These are phyloP conservation scores for Vickermania spadyakhi DNA, from an alignment of 208 protist genomes.

Conservation along the genomic window DNA sequence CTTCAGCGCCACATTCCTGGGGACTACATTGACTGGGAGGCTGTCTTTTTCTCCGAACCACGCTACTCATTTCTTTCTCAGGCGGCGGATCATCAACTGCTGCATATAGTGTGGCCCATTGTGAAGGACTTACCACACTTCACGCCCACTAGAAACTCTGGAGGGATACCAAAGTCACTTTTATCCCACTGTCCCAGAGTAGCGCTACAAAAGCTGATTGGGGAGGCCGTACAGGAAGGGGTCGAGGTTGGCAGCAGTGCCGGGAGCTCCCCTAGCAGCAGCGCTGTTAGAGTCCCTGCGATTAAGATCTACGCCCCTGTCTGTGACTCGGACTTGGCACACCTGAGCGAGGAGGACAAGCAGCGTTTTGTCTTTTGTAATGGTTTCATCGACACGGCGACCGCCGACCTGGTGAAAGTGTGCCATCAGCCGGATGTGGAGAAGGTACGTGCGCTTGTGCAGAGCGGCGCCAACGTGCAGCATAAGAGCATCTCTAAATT, in stretches of 20 bases:
- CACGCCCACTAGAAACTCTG: too few relatives aligned
- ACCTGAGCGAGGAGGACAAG: constrained; percentile 20
- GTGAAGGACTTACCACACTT: too few relatives aligned
- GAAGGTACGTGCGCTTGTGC: background rate
- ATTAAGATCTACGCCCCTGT: constrained; percentile 26
- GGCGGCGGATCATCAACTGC: background rate
- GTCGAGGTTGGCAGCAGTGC: too few relatives aligned
- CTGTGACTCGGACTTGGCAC: constrained; percentile 28
- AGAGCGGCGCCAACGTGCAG: background rate
- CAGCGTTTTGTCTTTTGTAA: constrained; percentile 19
- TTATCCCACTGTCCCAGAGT: too few relatives aligned
- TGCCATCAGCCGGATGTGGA: constrained; percentile 13
- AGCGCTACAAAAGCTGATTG: too few relatives aligned
- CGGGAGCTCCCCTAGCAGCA: too few relatives aligned
- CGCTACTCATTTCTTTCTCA: too few relatives aligned
- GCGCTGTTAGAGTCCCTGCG: too few relatives aligned
- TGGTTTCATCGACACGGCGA: constrained; percentile 18
- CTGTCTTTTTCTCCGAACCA: too few relatives aligned
- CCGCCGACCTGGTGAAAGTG: constrained; percentile 36
- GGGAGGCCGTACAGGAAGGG: too few relatives aligned
- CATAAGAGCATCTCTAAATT: background rate
- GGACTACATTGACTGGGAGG: background rate
- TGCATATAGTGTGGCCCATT: too few relatives aligned
- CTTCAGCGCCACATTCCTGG: background rate
- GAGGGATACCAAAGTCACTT: too few relatives aligned